Base-by-base conservation (phyloP, 2,329 filamentous ascomycete genomes). In the Ophiostoma perfectum region DNA sequence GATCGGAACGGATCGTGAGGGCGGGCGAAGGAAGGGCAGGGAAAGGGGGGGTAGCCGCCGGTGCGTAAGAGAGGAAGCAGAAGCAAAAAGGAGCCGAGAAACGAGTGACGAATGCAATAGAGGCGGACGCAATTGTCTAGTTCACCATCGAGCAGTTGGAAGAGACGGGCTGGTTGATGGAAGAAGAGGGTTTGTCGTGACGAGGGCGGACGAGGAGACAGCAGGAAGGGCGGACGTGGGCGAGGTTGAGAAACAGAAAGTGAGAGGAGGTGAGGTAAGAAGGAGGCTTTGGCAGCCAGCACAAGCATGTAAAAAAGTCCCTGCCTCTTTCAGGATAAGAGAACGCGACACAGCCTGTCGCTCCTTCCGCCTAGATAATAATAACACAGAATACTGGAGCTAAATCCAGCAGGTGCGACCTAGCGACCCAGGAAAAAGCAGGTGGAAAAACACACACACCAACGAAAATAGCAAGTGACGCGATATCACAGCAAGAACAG, bases 331-430 rank as follows among this genome's bases (percentile, higher is more conserved):
- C 7, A 52, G 55, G 58, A 66, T 45, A 42, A 36, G 68, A 45
- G 52, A 67, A 66, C 66, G 68, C 68, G 68, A 69, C 63, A 66
- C 58, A 66, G 67, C 38, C 68, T 41, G 64, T 69, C 60, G 62
- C 65, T 67, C 65, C 42, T 67, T 67, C 65, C 58, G 58, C 60
- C 47, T 67, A 62, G 41, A 36, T 52, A 67, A 65, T 62, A 64
- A 65, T 65, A 18, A 69, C 45, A 36, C 38, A 42, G 36, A n/a
- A 41, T 27, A 64, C 62, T 64, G 63, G 63, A 47, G 42, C 63
- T 36, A 47, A 44, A 8, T 12, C 11, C 39, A 65, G 65, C 36
- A 65, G 38, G 68, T 47, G 66, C 66, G 66, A 66, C 63, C 39
- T 42, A 45, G 38, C 2, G 42, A 64, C 41, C 42, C 63, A 12